These are phyloP conservation scores for Pleurotus djamor DNA, from an alignment of 768 basidiomycete genomes.

Conservation along the genomic window DNA sequence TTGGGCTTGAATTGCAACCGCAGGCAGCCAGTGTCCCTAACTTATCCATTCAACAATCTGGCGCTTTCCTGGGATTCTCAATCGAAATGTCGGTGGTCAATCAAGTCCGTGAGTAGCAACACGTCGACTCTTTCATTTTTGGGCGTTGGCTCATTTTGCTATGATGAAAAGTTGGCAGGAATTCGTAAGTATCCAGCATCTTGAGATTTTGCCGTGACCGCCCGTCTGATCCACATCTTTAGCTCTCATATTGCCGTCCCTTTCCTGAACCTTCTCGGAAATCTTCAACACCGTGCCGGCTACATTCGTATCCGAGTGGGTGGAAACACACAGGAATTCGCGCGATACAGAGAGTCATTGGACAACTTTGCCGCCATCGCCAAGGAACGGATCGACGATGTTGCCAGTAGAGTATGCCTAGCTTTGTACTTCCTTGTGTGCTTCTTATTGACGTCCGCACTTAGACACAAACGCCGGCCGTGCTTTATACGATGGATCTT, in stretches of 20 bases:
- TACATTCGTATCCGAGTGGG: slow-evolving; percentile 49
- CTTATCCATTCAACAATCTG: slow-evolving; percentile 16
- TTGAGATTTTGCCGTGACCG: background rate
- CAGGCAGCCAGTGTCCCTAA: slow-evolving; percentile 3
- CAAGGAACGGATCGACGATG: slow-evolving; percentile 28
- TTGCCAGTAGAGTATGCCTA: slow-evolving; percentile 25
- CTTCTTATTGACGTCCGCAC: background rate
- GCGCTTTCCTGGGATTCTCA: slow-evolving; percentile 35
- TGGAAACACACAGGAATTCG: slow-evolving; percentile 59
- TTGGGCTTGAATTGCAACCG: background rate
- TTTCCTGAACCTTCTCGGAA: slow-evolving; percentile 16
- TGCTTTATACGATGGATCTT: slow-evolving; percentile 50
- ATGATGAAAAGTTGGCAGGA: slow-evolving; percentile 44
- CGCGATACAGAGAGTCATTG: slow-evolving; percentile 31
- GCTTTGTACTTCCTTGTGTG: background rate
- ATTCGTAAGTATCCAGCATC: slow-evolving; percentile 33
- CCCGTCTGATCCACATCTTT: background rate
- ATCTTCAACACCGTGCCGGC: slow-evolving; percentile 51
- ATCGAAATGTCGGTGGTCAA: slow-evolving; percentile 45
- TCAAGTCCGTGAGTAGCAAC: slow-evolving; percentile 27
- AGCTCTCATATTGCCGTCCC: slow-evolving; percentile 10
- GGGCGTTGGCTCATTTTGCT: background rate
- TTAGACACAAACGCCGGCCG: slow-evolving; percentile 51
- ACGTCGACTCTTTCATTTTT: background rate
- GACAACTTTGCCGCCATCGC: slow-evolving; percentile 30